Evolutionary conservation across 345 rosid genomes (phyloP).

Genomic region (Corchorus olitorius): DNA sequence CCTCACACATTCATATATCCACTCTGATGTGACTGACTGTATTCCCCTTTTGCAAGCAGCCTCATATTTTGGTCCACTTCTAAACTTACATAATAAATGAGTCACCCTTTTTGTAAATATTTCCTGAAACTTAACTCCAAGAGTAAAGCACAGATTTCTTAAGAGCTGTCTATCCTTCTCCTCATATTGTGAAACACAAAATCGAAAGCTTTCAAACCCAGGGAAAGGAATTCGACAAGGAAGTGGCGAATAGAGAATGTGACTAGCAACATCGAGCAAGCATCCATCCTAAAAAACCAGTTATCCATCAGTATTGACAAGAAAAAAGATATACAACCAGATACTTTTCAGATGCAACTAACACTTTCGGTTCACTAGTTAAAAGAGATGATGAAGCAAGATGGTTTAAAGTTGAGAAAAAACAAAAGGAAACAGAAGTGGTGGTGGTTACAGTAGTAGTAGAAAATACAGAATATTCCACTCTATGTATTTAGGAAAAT

Average conservation of each 20-base stretch:
- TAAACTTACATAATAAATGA: conserved; percentile 80
- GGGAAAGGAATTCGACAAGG: conserved; percentile 82
- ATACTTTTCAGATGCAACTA: conserved; percentile 1
- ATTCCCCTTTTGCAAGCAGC: conserved; percentile 80
- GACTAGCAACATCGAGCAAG: conserved; percentile 77
- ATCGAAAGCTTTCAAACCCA: conserved; percentile 70
- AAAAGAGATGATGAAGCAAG: background rate
- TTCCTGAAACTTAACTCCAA: conserved; percentile 74
- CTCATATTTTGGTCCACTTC: conserved; percentile 73
- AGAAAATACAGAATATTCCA: conserved; percentile 8
- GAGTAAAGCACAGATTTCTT: conserved; percentile 75
- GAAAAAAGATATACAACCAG: conserved; percentile 17
- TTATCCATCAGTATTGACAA: conserved; percentile 26
- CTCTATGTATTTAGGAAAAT: background rate
- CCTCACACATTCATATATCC: conserved; percentile 88
- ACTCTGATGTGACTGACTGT: conserved; percentile 62
- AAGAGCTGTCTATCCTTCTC: conserved; percentile 73
- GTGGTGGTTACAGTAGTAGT: background rate
- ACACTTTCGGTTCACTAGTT: conserved; percentile 10
- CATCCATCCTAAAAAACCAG: conserved; percentile 68
- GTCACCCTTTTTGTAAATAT: conserved; percentile 76
- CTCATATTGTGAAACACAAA: conserved; percentile 84
- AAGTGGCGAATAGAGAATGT: conserved; percentile 89
- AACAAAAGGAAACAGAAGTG: conserved; percentile 5
- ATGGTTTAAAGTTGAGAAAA: conserved; percentile 13